These are phyloP conservation scores for Boletus sp. DNA, from an alignment of 1,284 basidiomycete genomes.

Conservation along the genomic window DNA sequence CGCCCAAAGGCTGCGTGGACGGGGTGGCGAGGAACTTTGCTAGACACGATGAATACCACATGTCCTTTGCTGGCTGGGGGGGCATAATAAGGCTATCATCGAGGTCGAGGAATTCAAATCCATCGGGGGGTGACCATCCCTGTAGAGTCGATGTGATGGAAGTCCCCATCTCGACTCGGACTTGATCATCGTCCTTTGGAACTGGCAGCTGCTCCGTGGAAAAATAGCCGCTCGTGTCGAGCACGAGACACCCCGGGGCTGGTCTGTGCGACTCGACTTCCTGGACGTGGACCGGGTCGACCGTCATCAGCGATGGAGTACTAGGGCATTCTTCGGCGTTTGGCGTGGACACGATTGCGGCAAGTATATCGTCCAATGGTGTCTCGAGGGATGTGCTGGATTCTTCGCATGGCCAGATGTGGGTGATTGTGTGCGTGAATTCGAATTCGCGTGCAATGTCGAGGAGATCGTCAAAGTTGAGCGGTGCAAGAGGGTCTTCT, in stretches of 20 bases:
- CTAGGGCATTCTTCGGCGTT: constrained; percentile 7
- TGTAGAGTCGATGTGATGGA: constrained; percentile 10
- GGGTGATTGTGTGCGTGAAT: constrained; percentile 23
- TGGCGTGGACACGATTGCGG: constrained; percentile 8
- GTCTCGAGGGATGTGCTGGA: constrained; percentile 7
- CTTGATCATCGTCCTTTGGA: not conserved
- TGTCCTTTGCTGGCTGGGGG: constrained; percentile 6
- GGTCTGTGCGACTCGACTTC: not conserved
- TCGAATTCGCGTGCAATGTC: constrained; percentile 33
- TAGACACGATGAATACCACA: constrained; percentile 10
- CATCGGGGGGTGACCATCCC: constrained; percentile 27
- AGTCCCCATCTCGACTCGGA: not conserved
- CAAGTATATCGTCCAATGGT: constrained; percentile 23
- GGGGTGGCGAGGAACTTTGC: constrained; percentile 1
- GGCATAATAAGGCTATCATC: constrained; percentile 16
- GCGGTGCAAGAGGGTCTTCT: constrained; percentile 5
- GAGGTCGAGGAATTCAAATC: constrained; percentile 27
- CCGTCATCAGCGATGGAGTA: not conserved
- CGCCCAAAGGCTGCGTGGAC: not conserved
- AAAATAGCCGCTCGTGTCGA: not conserved
- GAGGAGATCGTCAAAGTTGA: constrained; percentile 29
- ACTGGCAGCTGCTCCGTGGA: not conserved
- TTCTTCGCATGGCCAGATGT: constrained; percentile 24
- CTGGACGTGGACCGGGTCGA: not conserved
- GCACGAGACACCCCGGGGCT: not conserved